A percentile compares a stretch with the other conserved stretches of the same genome.
Evolutionary conservation across 2,329 filamentous ascomycete genomes (phyloP).

Genomic region (Fusarium sp.): DNA sequence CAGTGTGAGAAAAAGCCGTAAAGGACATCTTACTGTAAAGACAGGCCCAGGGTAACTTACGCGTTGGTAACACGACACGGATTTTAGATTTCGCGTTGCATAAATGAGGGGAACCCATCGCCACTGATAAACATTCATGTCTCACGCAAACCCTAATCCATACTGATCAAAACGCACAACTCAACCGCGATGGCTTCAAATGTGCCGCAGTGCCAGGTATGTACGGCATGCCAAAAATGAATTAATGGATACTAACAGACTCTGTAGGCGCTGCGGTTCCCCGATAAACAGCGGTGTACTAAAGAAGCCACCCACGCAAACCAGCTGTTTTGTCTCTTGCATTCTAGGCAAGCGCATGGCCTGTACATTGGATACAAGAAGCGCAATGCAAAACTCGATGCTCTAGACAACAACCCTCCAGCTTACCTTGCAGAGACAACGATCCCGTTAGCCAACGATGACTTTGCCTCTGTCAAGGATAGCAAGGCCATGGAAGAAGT

Average conservation of each 20-base stretch:
- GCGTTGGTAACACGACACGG: too few relatives aligned
- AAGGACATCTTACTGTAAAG: too few relatives aligned
- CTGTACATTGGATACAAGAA: slow-evolving; percentile 48
- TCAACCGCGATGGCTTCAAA: slow-evolving; percentile 1
- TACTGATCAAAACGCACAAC: fast-evolving
- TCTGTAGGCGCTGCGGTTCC: slow-evolving; percentile 32
- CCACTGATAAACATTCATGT: too few relatives aligned
- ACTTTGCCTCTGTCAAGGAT: slow-evolving; percentile 30
- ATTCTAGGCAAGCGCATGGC: slow-evolving; percentile 42
- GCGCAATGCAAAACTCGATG: slow-evolving; percentile 45
- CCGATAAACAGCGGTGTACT: slow-evolving; percentile 69
- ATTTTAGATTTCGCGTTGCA: too few relatives aligned
- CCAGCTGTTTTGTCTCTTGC: slow-evolving; percentile 46
- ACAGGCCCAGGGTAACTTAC: too few relatives aligned
- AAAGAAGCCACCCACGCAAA: slow-evolving; percentile 56
- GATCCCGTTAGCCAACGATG: slow-evolving; percentile 42
- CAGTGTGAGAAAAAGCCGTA: too few relatives aligned
- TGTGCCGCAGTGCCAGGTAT: slow-evolving; percentile 16
- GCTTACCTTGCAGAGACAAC: slow-evolving; percentile 23
- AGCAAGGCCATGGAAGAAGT: slow-evolving; percentile 30
- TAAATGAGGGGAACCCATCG: too few relatives aligned
- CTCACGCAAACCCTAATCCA: background rate
- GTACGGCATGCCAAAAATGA: too few relatives aligned
- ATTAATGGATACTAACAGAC: background rate
- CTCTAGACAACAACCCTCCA: slow-evolving; percentile 33